A percentile compares a stretch with the other conserved stretches of the same genome.
These are phyloP conservation scores for Fusarium sp. DNA, from an alignment of 2,329 filamentous ascomycete genomes.

Conservation along the genomic window DNA sequence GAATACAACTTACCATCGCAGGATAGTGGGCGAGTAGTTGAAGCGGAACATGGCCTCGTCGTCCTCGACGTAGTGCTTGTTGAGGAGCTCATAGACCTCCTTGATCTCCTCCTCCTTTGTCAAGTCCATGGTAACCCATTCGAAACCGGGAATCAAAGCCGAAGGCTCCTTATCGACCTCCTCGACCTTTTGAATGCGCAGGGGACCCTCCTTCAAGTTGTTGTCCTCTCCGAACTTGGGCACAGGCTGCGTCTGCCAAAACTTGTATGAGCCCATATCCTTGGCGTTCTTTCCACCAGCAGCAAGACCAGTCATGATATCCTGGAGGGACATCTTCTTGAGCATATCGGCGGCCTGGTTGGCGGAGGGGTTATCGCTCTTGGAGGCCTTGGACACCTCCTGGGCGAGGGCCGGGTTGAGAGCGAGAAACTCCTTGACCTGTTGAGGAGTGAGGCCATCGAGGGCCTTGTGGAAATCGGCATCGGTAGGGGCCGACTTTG, in stretches of 20 bases:
- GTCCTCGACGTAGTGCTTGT: constrained; percentile 97
- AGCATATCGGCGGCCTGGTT: constrained; percentile 63
- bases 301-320: constrained; percentile 80
- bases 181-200: constrained; percentile 82
- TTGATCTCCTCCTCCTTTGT: constrained; percentile 80
- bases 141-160: constrained; percentile 82
- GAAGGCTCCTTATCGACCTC: constrained; percentile 82
- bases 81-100: constrained; percentile 91
- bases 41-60: constrained; percentile 97
- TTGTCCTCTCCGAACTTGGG: constrained; percentile 77
- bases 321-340: constrained; percentile 73
- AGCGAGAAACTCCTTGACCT: constrained; percentile 73
- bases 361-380: constrained; percentile 51
- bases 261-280: constrained; percentile 97
- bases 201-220: constrained; percentile 79
- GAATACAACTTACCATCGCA: constrained; percentile 77
- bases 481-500: constrained; percentile 49
- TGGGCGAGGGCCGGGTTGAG: constrained; percentile 79
- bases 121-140: constrained; percentile 94
- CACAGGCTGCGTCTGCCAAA: constrained; percentile 98
- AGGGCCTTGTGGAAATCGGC: constrained; percentile 63
- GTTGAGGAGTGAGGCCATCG: constrained; percentile 64
- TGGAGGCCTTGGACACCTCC: constrained; percentile 58
- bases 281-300: constrained; percentile 88
- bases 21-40: constrained; percentile 89